Evolutionary conservation across 169 alveolate species (phyloP).

Genomic region (Plasmodium cynomolgi): DNA sequence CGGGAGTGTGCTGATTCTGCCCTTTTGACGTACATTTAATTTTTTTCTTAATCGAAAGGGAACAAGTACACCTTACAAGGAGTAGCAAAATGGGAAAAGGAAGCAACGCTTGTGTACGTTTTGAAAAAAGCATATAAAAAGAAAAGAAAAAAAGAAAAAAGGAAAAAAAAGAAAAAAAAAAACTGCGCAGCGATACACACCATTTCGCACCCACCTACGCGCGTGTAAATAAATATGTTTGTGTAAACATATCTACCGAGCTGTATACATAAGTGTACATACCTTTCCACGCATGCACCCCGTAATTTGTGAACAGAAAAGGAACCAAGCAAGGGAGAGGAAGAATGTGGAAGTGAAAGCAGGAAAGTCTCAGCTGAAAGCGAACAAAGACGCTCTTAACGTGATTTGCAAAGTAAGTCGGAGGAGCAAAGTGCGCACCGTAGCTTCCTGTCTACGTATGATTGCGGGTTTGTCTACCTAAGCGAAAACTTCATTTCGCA

Average conservation of each 20-base stretch:
- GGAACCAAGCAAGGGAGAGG: constrained; percentile 76
- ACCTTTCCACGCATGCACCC: background rate
- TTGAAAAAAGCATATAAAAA: background rate
- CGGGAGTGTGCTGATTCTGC: background rate
- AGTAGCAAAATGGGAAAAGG: constrained; percentile 73
- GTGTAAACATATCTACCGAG: background rate
- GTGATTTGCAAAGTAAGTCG: constrained; percentile 64
- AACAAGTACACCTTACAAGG: background rate
- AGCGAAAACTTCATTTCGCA: background rate
- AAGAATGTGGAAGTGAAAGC: constrained; percentile 75
- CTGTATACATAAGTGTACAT: background rate
- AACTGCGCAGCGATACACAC: background rate
- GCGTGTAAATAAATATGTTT: background rate
- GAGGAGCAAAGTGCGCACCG: background rate
- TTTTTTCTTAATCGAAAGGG: background rate
- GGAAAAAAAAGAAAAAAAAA: constrained; percentile 2
- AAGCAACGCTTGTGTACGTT: constrained; percentile 74
- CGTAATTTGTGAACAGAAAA: constrained; percentile 35
- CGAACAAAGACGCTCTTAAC: constrained; percentile 68
- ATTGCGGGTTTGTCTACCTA: background rate
- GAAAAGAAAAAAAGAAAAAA: background rate
- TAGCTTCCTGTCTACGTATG: background rate
- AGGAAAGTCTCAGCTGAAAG: constrained; percentile 71
- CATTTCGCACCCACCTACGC: background rate
- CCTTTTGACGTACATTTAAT: background rate